These are phyloP conservation scores for Lolium multiflorum DNA, from an alignment of 176 grass and related monocot species.

Conservation along the genomic window DNA sequence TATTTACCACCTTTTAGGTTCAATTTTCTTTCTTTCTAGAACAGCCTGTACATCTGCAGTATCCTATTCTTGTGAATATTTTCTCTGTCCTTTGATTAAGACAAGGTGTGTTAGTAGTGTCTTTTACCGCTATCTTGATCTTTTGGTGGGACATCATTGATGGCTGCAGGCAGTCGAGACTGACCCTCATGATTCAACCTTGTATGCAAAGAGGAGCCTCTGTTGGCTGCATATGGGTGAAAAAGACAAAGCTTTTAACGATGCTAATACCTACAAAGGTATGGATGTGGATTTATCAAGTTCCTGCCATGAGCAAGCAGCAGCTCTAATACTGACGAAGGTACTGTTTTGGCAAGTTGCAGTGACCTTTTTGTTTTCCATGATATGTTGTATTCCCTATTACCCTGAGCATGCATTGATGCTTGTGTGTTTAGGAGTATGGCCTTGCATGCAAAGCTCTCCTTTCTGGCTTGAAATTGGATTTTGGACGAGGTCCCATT, in stretches of 20 bases:
- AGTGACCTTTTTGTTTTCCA: background rate
- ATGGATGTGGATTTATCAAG: conserved; percentile 7
- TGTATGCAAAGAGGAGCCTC: conserved; percentile 24
- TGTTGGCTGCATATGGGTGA: conserved; percentile 34
- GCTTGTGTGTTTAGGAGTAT: background rate
- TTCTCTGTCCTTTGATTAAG: background rate
- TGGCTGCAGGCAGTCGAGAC: conserved; percentile 29
- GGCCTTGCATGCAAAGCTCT: conserved; percentile 8
- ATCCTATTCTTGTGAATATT: background rate
- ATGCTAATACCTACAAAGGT: conserved; percentile 17
- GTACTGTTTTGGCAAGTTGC: background rate
- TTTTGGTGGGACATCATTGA: background rate
- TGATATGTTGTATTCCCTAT: background rate
- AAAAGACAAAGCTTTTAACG: background rate
- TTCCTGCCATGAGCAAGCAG: conserved; percentile 18
- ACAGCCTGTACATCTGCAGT: background rate
- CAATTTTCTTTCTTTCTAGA: background rate
- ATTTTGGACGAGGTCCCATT: background rate
- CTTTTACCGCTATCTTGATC: background rate
- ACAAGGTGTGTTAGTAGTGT: background rate
- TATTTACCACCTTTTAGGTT: no score
- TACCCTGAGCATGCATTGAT: background rate
- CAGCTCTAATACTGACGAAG: background rate
- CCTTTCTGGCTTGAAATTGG: conserved; percentile 2
- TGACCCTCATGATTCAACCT: conserved; percentile 32